phyloP scores from a whole-genome alignment of 1,284 basidiomycete genomes.

The Irpex sp. region DNA sequence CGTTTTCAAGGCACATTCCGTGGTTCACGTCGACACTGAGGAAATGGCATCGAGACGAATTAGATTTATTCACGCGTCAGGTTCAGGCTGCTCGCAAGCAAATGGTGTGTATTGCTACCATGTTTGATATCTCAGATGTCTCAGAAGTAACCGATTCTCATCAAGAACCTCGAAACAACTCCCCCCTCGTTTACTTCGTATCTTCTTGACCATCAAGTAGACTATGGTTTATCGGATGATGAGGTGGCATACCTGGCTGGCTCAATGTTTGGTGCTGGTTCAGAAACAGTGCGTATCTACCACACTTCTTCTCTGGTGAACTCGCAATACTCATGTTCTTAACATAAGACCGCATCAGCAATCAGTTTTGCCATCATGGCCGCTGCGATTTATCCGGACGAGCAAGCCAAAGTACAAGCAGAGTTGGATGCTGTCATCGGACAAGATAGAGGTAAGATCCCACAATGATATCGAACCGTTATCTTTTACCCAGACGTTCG shows the following conservation, averaged over 20 bases:
- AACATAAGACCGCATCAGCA: conserved; percentile 45
- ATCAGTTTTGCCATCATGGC: conserved; percentile 60
- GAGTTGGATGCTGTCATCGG: conserved; percentile 63
- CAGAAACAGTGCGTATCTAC: conserved; percentile 43
- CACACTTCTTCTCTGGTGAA: background rate
- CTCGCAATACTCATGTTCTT: background rate
- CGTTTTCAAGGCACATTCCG: conserved; percentile 52
- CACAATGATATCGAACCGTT: background rate
- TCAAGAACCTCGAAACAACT: conserved; percentile 24
- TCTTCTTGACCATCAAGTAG: conserved; percentile 48
- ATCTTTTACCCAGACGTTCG: background rate
- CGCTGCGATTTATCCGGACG: conserved; percentile 55
- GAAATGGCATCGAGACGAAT: conserved; percentile 53
- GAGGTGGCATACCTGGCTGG: conserved; percentile 61
- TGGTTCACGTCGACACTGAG: conserved; percentile 50
- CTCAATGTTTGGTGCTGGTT: conserved; percentile 61
- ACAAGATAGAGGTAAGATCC: conserved; percentile 39
- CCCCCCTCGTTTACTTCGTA: conserved; percentile 52
- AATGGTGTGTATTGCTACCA: conserved; percentile 34
- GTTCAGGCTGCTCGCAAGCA: conserved; percentile 39
- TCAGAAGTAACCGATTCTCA: background rate
- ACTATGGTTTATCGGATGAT: conserved; percentile 45
- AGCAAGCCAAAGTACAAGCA: conserved; percentile 51
- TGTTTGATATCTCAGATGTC: background rate
- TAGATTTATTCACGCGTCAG: conserved; percentile 49